A percentile compares a stretch with the other conserved stretches of the same genome.
Evolutionary conservation across 371 early-diverging fungal genomes (phyloP).

Genomic region (Mucor sp.): DNA sequence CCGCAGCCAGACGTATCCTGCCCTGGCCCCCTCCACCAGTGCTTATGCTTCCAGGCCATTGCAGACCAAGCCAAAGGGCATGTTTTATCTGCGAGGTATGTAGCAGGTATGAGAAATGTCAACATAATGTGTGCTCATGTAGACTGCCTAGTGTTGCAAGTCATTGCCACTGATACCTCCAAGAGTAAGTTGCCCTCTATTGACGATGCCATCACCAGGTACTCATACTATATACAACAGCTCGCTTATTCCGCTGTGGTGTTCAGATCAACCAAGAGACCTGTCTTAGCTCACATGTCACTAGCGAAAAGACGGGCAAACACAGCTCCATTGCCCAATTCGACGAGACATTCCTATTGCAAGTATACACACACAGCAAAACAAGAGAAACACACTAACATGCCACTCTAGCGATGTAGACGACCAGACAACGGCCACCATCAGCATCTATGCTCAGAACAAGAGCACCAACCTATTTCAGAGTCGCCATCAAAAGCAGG

Average conservation of each 20-base stretch:
- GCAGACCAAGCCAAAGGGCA: constrained; percentile 26
- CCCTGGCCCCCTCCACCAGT: not conserved
- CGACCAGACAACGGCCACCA: constrained; percentile 22
- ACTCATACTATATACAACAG: too few relatives aligned
- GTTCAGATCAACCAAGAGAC: constrained; percentile 34
- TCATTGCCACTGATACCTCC: constrained; percentile 29
- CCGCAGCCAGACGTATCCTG: constrained; percentile 18
- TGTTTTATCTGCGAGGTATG: constrained; percentile 36
- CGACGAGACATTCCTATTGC: constrained; percentile 42
- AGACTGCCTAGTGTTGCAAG: constrained; percentile 21
- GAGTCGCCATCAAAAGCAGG: constrained; percentile 12
- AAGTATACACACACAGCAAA: constrained; percentile 1
- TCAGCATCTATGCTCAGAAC: constrained; percentile 29
- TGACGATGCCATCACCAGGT: too few relatives aligned
- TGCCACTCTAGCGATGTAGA: constrained; percentile 24
- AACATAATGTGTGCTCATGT: too few relatives aligned
- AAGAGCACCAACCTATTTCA: constrained; percentile 11
- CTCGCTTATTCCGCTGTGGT: constrained; percentile 25
- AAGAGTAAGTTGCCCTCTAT: constrained; percentile 16
- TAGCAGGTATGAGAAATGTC: not conserved
- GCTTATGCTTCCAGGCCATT: not conserved
- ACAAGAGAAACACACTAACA: not conserved
- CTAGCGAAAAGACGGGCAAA: constrained; percentile 31
- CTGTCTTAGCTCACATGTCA: constrained; percentile 22
- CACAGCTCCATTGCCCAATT: constrained; percentile 30